Evolutionary conservation across 1,284 basidiomycete genomes (phyloP).

Genomic region (Ceratobasidium sp.): DNA sequence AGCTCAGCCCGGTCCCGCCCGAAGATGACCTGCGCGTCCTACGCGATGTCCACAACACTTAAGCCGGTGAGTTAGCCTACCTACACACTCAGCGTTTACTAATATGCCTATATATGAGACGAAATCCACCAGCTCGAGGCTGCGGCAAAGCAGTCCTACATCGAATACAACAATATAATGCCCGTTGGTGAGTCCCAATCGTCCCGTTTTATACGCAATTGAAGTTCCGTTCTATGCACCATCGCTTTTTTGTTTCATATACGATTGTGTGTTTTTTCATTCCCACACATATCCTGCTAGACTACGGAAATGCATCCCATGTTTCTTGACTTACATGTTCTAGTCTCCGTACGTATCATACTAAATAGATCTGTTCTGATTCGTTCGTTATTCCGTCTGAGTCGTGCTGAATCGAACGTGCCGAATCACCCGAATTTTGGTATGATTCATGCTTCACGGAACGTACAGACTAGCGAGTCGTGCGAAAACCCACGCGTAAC

Average conservation of each 20-base stretch:
- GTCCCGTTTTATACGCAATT: background rate
- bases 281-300: background rate
- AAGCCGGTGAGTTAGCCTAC: background rate
- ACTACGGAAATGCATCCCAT: background rate
- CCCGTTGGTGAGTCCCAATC: no score
- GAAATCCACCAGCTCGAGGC: background rate
- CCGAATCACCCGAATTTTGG: background rate
- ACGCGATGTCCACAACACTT: background rate
- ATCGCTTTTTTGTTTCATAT: background rate
- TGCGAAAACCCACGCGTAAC: background rate
- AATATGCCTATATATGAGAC: background rate
- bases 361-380: background rate
- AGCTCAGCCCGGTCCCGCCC: background rate
- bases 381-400: background rate
- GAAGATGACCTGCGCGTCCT: background rate
- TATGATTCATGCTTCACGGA: background rate
- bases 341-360: background rate
- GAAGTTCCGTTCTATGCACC: background rate
- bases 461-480: background rate
- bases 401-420: background rate
- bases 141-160: background rate
- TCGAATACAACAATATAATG: background rate
- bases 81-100: background rate
- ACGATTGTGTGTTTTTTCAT: background rate
- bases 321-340: background rate